Percentiles rank a stretch among this genome's conserved stretches.
Conservation (phyloP, 2,329 filamentous ascomycete species). For the Colletotrichum lupini region DNA sequence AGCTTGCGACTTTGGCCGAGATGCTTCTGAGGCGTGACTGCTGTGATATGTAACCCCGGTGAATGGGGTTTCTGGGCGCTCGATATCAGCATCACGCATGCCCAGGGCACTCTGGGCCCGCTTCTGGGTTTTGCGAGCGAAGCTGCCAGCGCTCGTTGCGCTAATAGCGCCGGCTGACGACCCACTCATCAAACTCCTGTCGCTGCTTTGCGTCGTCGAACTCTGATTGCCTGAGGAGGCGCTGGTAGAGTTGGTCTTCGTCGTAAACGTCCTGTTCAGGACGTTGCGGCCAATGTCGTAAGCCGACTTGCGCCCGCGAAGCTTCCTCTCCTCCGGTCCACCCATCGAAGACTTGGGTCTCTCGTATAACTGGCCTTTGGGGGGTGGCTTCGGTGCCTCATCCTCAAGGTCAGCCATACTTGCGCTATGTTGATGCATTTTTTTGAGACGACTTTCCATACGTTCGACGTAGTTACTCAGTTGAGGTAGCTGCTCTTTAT, state of each 20-base stretch:
- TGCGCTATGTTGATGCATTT: constrained; percentile 72
- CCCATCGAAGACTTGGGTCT: constrained; percentile 71
- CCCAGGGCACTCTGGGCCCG: constrained; percentile 75
- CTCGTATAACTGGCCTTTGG: constrained; percentile 62
- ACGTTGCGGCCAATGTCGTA: constrained; percentile 79
- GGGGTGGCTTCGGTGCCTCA: constrained; percentile 72
- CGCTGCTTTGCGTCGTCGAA: constrained; percentile 80
- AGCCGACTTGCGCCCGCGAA: constrained; percentile 77
- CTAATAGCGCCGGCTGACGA: constrained; percentile 91
- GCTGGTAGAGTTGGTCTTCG: constrained; percentile 85
- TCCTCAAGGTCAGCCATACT: constrained; percentile 57
- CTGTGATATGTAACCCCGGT: constrained; percentile 91
- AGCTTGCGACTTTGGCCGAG: constrained; percentile 72
- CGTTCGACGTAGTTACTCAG: constrained; percentile 88
- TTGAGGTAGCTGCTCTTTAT: constrained; percentile 72
- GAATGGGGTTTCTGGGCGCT: constrained; percentile 72
- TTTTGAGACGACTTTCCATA: constrained; percentile 86
- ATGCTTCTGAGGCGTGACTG: constrained; percentile 78
- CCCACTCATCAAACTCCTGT: constrained; percentile 93
- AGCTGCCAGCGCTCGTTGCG: constrained; percentile 93
- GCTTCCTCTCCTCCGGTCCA: constrained; percentile 54
- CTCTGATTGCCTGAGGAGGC: constrained; percentile 80
- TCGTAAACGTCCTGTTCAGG: constrained; percentile 85
- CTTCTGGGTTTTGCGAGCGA: constrained; percentile 79
- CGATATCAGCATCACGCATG: constrained; percentile 64